phyloP scores from a whole-genome alignment of 176 grass and related monocot species.

The Juncus inflexus region DNA sequence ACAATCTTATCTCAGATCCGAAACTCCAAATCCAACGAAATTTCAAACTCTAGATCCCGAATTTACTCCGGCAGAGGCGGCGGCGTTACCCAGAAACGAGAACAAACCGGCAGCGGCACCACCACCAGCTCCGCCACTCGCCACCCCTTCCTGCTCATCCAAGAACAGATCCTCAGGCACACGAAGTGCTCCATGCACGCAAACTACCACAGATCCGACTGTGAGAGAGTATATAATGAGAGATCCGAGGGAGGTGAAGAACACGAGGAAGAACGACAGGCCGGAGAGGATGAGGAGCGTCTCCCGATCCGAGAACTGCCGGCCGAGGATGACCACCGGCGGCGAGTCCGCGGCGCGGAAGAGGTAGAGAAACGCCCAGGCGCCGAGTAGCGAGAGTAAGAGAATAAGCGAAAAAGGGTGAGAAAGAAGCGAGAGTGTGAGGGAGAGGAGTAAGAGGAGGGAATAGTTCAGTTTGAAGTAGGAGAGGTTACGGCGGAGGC shows the following conservation, averaged over 20 bases:
- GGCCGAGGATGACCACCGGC: neutral
- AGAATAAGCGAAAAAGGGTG: conserved; percentile 18
- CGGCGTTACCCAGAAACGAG: conserved; percentile 8
- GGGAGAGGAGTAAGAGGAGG: conserved; percentile 19
- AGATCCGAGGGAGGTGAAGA: conserved; percentile 27
- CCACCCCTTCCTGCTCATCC: conserved; percentile 10
- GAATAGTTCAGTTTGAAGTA: conserved; percentile 27
- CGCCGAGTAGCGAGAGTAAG: conserved; percentile 20
- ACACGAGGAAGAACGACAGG: conserved; percentile 19
- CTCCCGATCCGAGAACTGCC: conserved; percentile 17
- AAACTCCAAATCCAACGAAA: conserved; percentile 3
- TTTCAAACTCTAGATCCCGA: conserved; percentile 12
- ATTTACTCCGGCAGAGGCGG: conserved; percentile 13
- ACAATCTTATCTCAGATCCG: neutral
- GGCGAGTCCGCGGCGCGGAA: conserved; percentile 5
- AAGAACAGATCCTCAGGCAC: conserved; percentile 26
- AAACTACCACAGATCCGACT: conserved; percentile 4
- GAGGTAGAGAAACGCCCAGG: conserved; percentile 24
- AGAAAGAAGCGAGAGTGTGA: conserved; percentile 16
- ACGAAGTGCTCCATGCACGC: conserved; percentile 21
- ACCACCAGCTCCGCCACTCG: neutral
- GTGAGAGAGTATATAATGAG: conserved; percentile 16
- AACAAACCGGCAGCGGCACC: neutral
- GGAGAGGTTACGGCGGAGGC: conserved; percentile 20
- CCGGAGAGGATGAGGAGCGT: conserved; percentile 1